Base-by-base conservation (phyloP, 2,329 filamentous ascomycete genomes). In the Aureobasidium vineae region DNA sequence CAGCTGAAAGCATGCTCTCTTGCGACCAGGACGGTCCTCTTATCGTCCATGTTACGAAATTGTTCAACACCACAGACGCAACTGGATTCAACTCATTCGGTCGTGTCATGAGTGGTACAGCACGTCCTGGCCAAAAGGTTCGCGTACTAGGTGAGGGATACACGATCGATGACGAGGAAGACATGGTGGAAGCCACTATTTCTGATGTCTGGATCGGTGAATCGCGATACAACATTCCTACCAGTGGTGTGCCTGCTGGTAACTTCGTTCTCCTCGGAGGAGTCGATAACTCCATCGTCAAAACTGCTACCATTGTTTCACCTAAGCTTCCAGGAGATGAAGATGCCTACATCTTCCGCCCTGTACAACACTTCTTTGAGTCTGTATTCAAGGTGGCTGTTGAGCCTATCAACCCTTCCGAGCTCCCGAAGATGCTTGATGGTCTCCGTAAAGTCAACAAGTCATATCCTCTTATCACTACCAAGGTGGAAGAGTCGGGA, bases 361-460 rank as follows among this genome's bases (percentile, higher is more conserved):
- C 95, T 0, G 85, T 99, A 68, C 87, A 88, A 10, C 95, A 99
- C 79, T 96, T 98, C 79, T 98, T 95, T 38, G 92, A 99, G 76
- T 97, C 94, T 0, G 93, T 99, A 0, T 90, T 99, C 78, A 99
- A 99, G 80, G 90, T 99, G 40, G 95, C 95, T 0, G 94, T 99
- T 10, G 95, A 99, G 79, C 95, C 95, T 1, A 95, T 99, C 77
- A 99, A 98, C 76, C 95, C 95, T 2, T 98, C 94, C 0, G 95
- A 99, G 78, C 83, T 99, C 38, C 95, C 95, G 13, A 99, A 99
- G 81, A 99, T 99, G 95, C 84, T 99, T 70, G 95, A 99, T 75
- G 95, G 95, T 66, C 84, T 99, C 57, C 88, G 95, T 60, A 97
- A 97, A 75, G 90, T 99, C 79, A 97, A 97, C 83, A 99, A 99